Conservation (phyloP, 2,329 filamentous ascomycete genomes). For the Verticillium tricorpus region DNA sequence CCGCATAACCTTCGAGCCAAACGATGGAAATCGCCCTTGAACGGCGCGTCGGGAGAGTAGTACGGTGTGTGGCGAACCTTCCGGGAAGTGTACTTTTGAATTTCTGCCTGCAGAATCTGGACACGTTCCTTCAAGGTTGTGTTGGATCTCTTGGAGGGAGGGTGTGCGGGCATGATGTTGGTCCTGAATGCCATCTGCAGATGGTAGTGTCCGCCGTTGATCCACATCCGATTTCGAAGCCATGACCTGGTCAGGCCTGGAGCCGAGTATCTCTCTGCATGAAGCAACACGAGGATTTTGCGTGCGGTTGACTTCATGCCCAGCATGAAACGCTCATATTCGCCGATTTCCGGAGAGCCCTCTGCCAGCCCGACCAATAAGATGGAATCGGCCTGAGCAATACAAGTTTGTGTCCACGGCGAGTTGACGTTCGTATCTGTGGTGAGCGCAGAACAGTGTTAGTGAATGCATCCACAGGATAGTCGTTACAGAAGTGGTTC, state of each 20-base stretch:
- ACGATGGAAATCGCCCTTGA: slow-evolving; percentile 95
- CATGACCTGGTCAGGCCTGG: slow-evolving; percentile 83
- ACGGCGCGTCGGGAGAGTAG: slow-evolving; percentile 86
- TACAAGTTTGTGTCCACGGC: slow-evolving; percentile 97
- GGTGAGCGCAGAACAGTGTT: slow-evolving; percentile 15
- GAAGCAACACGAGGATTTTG: slow-evolving; percentile 86
- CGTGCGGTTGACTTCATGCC: slow-evolving; percentile 96
- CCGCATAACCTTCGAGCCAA: slow-evolving; percentile 86
- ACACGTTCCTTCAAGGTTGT: slow-evolving; percentile 87
- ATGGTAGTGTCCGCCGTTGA: slow-evolving; percentile 96
- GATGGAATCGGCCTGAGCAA: slow-evolving; percentile 94
- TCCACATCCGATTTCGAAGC: slow-evolving; percentile 92
- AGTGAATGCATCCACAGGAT: slow-evolving; percentile 14
- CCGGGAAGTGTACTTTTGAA: slow-evolving; percentile 96
- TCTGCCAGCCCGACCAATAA: slow-evolving; percentile 88
- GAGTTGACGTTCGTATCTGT: slow-evolving; percentile 95
- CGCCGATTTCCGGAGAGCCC: slow-evolving; percentile 82
- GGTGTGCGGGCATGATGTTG: slow-evolving; percentile 70
- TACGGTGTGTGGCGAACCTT: slow-evolving; percentile 82
- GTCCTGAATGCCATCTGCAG: slow-evolving; percentile 90
- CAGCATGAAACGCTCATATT: slow-evolving; percentile 93
- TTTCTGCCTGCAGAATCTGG: slow-evolving; percentile 91
- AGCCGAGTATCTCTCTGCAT: slow-evolving; percentile 80
- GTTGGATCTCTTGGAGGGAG: slow-evolving; percentile 72
- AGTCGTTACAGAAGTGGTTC: neutral